phyloP scores from a whole-genome alignment of 129 eudicot genomes.

The Solidago caesia region DNA sequence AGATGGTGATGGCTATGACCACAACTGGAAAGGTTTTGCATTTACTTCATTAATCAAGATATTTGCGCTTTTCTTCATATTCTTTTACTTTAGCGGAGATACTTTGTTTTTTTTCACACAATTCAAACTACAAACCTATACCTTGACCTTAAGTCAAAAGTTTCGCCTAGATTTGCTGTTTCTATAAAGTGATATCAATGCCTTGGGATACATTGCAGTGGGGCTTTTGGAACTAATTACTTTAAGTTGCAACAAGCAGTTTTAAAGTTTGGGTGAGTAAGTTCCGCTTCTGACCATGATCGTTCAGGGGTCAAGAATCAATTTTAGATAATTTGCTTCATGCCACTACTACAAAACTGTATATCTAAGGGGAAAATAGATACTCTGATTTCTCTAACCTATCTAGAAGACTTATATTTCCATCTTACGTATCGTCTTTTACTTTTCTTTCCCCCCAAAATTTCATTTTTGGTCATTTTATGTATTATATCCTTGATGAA shows the following conservation, averaged over 20 bases:
- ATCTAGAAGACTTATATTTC: background rate
- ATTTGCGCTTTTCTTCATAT: background rate
- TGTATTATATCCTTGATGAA: background rate
- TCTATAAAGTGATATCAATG: no score
- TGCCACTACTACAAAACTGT: background rate
- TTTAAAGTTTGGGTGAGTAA: background rate
- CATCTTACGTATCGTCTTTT: background rate
- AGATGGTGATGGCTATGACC: slow-evolving; percentile 46
- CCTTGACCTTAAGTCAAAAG: no score
- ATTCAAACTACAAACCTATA: background rate
- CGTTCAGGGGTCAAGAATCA: slow-evolving; percentile 3
- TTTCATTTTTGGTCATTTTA: background rate
- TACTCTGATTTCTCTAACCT: background rate
- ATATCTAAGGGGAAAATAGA: background rate
- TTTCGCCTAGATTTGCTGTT: no score
- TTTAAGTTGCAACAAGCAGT: background rate
- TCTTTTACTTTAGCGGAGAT: background rate
- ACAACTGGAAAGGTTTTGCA: slow-evolving; percentile 53
- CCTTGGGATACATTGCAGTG: no score
- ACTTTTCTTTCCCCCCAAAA: no score
- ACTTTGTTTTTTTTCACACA: background rate
- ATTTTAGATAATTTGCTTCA: background rate
- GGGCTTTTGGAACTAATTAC: background rate
- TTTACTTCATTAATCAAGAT: background rate
- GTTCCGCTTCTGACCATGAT: background rate